phyloP scores from a whole-genome alignment of 1,139 yeast genomes.

The Protomyces macrosporus region DNA sequence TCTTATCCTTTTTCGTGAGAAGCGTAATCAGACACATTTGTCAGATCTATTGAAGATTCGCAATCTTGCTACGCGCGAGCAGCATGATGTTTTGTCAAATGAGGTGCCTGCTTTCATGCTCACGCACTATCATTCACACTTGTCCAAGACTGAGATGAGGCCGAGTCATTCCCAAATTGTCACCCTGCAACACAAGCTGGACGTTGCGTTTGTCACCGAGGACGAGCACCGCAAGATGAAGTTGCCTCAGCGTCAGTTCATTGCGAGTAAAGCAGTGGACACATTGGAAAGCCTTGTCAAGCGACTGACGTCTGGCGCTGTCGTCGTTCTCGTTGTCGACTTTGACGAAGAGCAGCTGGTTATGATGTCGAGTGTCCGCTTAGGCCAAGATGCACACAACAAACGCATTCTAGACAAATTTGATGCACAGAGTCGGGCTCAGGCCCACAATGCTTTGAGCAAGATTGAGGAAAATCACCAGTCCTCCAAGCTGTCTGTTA shows the following conservation, averaged over 20 bases:
- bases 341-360: conserved; percentile 75
- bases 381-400: conserved; percentile 79
- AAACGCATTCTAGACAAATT: background rate
- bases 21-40: background rate
- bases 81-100: background rate
- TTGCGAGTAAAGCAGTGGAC: conserved; percentile 65
- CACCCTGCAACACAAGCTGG: conserved; percentile 29
- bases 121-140: background rate
- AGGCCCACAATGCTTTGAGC: background rate
- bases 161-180: no score
- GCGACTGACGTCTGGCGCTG: conserved; percentile 49
- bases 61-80: background rate
- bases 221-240: conserved; percentile 44
- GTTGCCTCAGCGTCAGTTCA: conserved; percentile 71
- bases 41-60: background rate
- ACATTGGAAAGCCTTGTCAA: conserved; percentile 55
- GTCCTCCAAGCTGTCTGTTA: no score
- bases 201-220: conserved; percentile 44
- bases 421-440: background rate
- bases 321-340: conserved; percentile 69
- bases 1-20: background rate
- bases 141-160: no score
- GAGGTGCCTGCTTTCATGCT: background rate
- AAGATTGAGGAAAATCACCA: background rate
- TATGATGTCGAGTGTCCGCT: conserved; percentile 70